Conservation (phyloP, 345 rosid species). For the Eucalyptus marginata region DNA sequence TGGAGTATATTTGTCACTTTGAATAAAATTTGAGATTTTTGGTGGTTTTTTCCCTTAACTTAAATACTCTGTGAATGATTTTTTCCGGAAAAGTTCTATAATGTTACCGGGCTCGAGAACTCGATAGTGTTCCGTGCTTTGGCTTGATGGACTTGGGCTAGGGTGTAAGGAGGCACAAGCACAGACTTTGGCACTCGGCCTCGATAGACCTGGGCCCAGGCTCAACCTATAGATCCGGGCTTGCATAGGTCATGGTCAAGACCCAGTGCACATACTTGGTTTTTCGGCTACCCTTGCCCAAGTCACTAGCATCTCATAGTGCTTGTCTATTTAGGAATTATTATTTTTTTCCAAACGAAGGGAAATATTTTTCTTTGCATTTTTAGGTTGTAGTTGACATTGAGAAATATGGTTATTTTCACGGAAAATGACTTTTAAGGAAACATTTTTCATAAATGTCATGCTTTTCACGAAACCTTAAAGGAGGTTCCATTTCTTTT, state of each 20-base stretch:
- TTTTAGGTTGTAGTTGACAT: not conserved
- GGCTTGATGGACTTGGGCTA: not conserved
- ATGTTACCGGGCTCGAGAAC: no score
- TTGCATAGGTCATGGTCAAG: not conserved
- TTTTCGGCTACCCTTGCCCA: not conserved
- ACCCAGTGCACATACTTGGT: rapidly evolving
- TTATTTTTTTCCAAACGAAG: no score
- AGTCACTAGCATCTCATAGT: not conserved
- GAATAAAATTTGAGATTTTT: rapidly evolving
- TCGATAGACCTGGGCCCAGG: rapidly evolving
- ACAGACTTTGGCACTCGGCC: not conserved
- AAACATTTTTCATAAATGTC: no score
- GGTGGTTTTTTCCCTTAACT: no score
- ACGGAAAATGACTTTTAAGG: not conserved
- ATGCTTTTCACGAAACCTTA: not conserved
- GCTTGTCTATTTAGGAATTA: not conserved
- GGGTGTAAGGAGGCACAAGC: not conserved
- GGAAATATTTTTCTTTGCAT: not conserved
- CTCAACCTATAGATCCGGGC: not conserved
- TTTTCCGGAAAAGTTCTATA: no score
- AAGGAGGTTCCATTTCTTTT: not conserved
- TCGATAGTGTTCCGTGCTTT: no score
- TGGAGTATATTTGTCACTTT: no score
- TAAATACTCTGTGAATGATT: not conserved
- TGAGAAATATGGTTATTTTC: not conserved